phyloP scores from a whole-genome alignment of 345 rosid genomes.

The Jatropha curcas region DNA sequence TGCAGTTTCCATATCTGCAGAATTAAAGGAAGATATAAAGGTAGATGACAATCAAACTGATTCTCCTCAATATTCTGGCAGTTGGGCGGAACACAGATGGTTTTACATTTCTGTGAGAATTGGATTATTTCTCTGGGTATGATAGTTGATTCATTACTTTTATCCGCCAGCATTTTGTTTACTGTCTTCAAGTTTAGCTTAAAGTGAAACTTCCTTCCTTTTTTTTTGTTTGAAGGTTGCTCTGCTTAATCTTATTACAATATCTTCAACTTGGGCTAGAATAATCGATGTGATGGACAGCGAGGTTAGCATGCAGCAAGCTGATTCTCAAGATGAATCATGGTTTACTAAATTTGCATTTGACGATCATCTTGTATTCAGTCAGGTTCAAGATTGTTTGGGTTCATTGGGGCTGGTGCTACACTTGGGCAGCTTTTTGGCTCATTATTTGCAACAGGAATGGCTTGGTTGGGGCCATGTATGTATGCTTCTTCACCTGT shows the following conservation, averaged over 20 bases:
- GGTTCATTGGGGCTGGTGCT: conserved; percentile 97
- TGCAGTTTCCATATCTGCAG: conserved; percentile 38
- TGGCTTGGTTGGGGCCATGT: conserved; percentile 96
- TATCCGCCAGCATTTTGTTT: background rate
- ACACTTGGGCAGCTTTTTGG: conserved; percentile 97
- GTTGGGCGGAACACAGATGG: conserved; percentile 63
- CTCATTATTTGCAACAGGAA: conserved; percentile 73
- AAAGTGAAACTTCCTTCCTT: background rate
- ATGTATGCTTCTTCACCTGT: conserved; percentile 31
- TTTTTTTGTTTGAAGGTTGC: conserved; percentile 54
- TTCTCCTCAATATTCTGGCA: conserved; percentile 33
- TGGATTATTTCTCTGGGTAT: conserved; percentile 91
- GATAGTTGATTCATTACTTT: conserved; percentile 20
- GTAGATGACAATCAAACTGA: conserved; percentile 29
- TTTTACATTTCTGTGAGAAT: conserved; percentile 76
- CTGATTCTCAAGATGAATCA: background rate
- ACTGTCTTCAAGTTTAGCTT: background rate
- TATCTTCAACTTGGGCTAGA: conserved; percentile 97
- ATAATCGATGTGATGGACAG: conserved; percentile 87
- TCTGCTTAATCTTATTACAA: conserved; percentile 84
- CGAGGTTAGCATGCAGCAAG: conserved; percentile 56
- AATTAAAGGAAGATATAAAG: conserved; percentile 36
- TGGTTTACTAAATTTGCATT: conserved; percentile 21
- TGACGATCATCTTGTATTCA: conserved; percentile 45
- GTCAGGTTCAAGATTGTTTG: conserved; percentile 98